Conservation (phyloP, 306 rosid species). For the Albizia julibrissin region DNA sequence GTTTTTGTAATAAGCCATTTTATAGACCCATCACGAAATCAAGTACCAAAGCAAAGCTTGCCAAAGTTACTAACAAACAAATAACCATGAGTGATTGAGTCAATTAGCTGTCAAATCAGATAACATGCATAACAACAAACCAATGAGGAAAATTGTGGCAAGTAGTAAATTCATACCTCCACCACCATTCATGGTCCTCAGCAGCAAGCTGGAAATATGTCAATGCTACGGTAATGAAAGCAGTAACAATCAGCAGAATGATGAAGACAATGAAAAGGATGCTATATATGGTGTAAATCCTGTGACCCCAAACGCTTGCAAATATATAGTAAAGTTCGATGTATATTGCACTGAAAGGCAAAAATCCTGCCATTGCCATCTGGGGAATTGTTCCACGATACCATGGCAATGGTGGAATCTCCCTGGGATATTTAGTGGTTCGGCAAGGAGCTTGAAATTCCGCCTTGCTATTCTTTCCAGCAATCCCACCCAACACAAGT, state of each 20-base stretch:
- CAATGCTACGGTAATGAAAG: slow-evolving; percentile 65
- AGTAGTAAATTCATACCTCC: slow-evolving; percentile 54
- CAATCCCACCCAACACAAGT: slow-evolving; percentile 73
- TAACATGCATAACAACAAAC: neutral
- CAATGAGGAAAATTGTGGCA: neutral
- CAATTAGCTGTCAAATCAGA: neutral
- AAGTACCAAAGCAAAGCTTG: neutral
- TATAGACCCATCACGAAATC: neutral
- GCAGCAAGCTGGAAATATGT: slow-evolving; percentile 77
- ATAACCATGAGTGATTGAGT: neutral
- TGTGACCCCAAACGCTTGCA: slow-evolving; percentile 79
- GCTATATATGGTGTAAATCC: slow-evolving; percentile 73
- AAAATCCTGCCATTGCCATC: slow-evolving; percentile 77
- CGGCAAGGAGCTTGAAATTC: slow-evolving; percentile 72
- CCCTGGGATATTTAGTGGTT: slow-evolving; percentile 66
- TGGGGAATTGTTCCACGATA: slow-evolving; percentile 62
- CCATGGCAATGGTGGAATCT: slow-evolving; percentile 75
- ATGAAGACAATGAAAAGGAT: slow-evolving; percentile 68
- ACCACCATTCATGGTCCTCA: slow-evolving; percentile 83
- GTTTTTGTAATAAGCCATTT: neutral
- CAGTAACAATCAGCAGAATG: slow-evolving; percentile 62
- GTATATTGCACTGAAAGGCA: slow-evolving; percentile 72
- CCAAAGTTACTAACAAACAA: neutral
- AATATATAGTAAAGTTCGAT: slow-evolving; percentile 67
- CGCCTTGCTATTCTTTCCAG: slow-evolving; percentile 70